Conservation (phyloP, 2,329 filamentous ascomycete genomes). For the Colletotrichum plurivorum region DNA sequence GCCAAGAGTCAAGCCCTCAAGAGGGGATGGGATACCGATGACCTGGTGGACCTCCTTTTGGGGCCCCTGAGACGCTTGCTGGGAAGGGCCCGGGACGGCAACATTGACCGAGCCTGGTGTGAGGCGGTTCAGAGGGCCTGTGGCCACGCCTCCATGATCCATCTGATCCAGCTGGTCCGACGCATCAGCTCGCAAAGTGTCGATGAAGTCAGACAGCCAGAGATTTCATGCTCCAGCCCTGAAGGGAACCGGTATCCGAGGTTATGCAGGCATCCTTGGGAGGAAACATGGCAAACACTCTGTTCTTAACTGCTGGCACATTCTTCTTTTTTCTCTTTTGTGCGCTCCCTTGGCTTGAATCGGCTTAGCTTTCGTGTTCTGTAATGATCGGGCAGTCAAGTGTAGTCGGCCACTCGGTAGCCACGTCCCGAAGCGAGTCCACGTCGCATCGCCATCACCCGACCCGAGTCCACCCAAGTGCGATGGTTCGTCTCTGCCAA, state of each 20-base stretch:
- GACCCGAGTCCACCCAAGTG: neutral
- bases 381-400: neutral
- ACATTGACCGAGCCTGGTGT: slow-evolving; percentile 4
- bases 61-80: slow-evolving; percentile 13
- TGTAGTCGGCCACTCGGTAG: too few relatives aligned
- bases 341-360: too few relatives aligned
- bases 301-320: too few relatives aligned
- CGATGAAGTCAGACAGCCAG: slow-evolving; percentile 6
- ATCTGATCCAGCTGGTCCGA: slow-evolving; percentile 3
- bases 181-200: slow-evolving; percentile 23
- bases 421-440: neutral
- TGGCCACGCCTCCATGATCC: slow-evolving; percentile 9
- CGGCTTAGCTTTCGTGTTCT: too few relatives aligned
- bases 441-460: slow-evolving; percentile 4
- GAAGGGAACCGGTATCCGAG: neutral
- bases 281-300: neutral
- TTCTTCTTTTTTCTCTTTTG: too few relatives aligned
- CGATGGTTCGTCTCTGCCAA: slow-evolving; percentile 8
- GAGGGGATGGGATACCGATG: neutral
- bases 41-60: slow-evolving; percentile 11
- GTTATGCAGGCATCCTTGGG: neutral
- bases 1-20: slow-evolving; percentile 4
- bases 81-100: slow-evolving; percentile 14
- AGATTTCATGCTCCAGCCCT: neutral
- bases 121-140: neutral